Evolutionary conservation across 1,284 basidiomycete species (phyloP), one percentile per base, ranked within the genome.

Genomic region (Ustilago trichophora): DNA sequence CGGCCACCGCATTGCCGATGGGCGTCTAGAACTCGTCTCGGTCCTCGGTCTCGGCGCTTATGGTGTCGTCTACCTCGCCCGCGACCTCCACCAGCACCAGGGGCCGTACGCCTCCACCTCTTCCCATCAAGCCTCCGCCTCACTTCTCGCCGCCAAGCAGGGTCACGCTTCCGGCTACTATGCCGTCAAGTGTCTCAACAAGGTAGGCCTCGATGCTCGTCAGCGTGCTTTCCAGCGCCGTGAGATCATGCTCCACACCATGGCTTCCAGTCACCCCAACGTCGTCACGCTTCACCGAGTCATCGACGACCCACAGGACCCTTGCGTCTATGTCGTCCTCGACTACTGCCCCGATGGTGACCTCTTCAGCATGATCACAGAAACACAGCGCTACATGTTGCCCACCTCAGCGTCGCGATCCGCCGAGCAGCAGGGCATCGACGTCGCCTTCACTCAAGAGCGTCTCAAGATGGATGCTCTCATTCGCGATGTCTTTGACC

Each of bases 1-100:
- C 45, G 83, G 83, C 26, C 76, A 80, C 52, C 64, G 70, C 40
- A 82, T 84, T 56, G 83, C 83, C 60, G 77, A 82, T 49, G 80
- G 78, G 18, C 72, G 82, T 4, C 87, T 97, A 63, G 88, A 94
- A 83, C 90, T 97, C 75, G 88, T 93, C 75, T 88, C 91, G 76
- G 87, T 95, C 51, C 88, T 98, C 50, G 95, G 95, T 47, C 87
- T 92, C 47, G 95, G 95, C 37, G 93, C 93, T 21, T 98, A 97
- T 82, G 95, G 95, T 60, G 90, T 96, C 75, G 94, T 97, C 43
- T 98, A 97, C 83, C 90, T 80, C 26, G 80, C 80, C 2, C 74
- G 77, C 24, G 78, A 80, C 42, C 56, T 76, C 22, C 65, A 68
- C 19, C 66, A 66, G 35, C 74, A 76, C 56, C 60, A 55, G 9